Conservation (phyloP, 305 asterid species). For the Euphrasia arctica region DNA sequence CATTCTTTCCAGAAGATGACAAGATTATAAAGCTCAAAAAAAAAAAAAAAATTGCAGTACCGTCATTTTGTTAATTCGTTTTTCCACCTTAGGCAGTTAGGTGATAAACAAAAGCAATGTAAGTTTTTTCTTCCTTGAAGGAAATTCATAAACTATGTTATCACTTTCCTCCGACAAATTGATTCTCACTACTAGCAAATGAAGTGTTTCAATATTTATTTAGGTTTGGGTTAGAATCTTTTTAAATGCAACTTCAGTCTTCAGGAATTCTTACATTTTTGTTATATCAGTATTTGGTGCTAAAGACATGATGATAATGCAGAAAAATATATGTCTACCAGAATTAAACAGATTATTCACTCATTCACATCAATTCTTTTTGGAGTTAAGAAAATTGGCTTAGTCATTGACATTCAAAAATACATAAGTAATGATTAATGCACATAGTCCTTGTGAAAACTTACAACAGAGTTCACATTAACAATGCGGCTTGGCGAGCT, state of each 20-base stretch:
- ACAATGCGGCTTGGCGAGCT: slow-evolving; percentile 97
- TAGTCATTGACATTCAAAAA: not conserved
- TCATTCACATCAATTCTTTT: slow-evolving; percentile 11
- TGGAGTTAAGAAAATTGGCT: slow-evolving; percentile 10
- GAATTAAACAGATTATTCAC: slow-evolving; percentile 11
- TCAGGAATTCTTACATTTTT: not conserved
- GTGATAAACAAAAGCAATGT: not conserved
- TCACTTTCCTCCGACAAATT: not conserved
- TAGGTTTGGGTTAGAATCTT: not conserved
- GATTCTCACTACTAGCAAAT: not conserved
- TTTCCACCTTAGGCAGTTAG: not conserved
- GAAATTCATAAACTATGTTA: not conserved
- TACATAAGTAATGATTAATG: slow-evolving; percentile 20
- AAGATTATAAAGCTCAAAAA: slow-evolving; percentile 7
- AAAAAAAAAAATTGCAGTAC: not conserved
- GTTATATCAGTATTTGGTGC: not conserved
- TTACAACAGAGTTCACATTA: slow-evolving; percentile 86
- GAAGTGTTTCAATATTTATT: not conserved
- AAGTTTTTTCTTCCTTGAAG: not conserved
- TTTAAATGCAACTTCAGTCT: not conserved
- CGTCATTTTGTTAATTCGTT: not conserved
- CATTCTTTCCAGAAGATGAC: slow-evolving; percentile 6
- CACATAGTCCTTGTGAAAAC: slow-evolving; percentile 31
- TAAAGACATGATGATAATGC: slow-evolving; percentile 8
- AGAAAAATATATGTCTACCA: slow-evolving; percentile 2